Percentiles rank a stretch among this genome's conserved stretches.
Evolutionary conservation across 2,329 filamentous ascomycete genomes (phyloP).

Genomic region (Podosphaera xanthii): DNA sequence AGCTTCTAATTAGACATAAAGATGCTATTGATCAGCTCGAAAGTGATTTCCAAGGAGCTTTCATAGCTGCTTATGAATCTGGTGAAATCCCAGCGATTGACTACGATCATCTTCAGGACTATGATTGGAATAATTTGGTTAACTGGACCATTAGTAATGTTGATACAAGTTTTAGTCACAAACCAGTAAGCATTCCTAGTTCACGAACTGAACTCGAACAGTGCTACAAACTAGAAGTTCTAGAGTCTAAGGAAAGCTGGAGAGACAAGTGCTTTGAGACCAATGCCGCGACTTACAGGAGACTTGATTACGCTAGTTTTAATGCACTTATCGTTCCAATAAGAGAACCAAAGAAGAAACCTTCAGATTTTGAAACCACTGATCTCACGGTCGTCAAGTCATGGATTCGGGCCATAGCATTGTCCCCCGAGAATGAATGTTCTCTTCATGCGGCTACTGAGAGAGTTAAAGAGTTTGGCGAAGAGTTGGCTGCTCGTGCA

Average conservation of each 20-base stretch:
- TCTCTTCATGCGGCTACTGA: slow-evolving; percentile 24
- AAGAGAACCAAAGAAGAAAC: not conserved
- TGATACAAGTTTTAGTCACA: slow-evolving; percentile 18
- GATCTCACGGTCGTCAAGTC: slow-evolving; percentile 26
- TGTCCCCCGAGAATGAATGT: slow-evolving; percentile 27
- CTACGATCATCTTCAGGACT: slow-evolving; percentile 36
- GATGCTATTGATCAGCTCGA: slow-evolving; percentile 28
- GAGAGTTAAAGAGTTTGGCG: slow-evolving; percentile 19
- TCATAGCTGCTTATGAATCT: slow-evolving; percentile 41
- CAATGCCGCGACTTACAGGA: slow-evolving; percentile 22
- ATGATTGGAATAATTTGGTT: slow-evolving; percentile 45
- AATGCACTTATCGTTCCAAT: slow-evolving; percentile 20
- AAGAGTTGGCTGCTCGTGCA: slow-evolving; percentile 7
- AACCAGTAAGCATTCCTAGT: slow-evolving; percentile 23
- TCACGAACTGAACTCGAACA: slow-evolving; percentile 23
- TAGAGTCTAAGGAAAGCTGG: slow-evolving; percentile 21
- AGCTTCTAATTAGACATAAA: slow-evolving; percentile 26
- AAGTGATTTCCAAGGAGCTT: slow-evolving; percentile 39
- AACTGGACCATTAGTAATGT: slow-evolving; percentile 36
- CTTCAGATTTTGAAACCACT: slow-evolving; percentile 10
- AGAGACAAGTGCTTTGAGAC: slow-evolving; percentile 32
- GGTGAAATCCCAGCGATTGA: slow-evolving; percentile 37
- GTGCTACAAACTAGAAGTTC: slow-evolving; percentile 16
- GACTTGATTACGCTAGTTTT: slow-evolving; percentile 18
- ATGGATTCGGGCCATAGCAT: slow-evolving; percentile 36